Conservation (phyloP, 208 protist genomes). For the Leishmania tropica region DNA sequence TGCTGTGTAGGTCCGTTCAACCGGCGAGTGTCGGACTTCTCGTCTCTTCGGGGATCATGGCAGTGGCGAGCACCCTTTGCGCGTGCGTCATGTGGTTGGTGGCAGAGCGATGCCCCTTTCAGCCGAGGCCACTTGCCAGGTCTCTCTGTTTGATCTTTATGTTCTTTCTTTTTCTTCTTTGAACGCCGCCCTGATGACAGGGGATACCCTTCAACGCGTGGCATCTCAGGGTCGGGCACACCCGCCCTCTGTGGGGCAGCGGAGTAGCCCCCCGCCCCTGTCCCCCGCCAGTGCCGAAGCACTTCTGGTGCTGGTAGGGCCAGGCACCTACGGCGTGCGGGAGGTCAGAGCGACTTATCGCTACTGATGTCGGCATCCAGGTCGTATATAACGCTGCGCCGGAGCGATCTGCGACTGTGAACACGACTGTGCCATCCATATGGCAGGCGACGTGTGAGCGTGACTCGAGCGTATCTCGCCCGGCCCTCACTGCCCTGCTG, state of each 20-base stretch:
- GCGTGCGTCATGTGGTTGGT: neutral
- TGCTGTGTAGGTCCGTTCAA: neutral
- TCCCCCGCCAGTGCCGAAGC: neutral
- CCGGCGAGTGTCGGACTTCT: neutral
- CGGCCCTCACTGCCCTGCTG: neutral
- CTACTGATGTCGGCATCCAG: neutral
- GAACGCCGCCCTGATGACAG: neutral
- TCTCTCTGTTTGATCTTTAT: neutral
- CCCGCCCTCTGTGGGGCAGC: neutral
- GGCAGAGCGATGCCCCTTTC: neutral
- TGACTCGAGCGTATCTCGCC: neutral
- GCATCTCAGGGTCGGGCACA: neutral
- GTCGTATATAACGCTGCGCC: neutral
- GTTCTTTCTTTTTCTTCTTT: neutral
- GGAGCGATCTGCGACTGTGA: neutral
- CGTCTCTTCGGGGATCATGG: neutral
- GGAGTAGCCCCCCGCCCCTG: neutral
- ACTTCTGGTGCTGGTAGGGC: neutral
- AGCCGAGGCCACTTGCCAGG: neutral
- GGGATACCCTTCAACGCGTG: neutral
- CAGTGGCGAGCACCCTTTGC: neutral
- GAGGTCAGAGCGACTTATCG: neutral
- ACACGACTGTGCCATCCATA: neutral
- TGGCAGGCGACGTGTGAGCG: neutral
- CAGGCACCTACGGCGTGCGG: neutral